These are phyloP conservation scores for Anthoceros angustus DNA, from an alignment of 225 moss, liverwort and hornwort species.

Conservation along the genomic window DNA sequence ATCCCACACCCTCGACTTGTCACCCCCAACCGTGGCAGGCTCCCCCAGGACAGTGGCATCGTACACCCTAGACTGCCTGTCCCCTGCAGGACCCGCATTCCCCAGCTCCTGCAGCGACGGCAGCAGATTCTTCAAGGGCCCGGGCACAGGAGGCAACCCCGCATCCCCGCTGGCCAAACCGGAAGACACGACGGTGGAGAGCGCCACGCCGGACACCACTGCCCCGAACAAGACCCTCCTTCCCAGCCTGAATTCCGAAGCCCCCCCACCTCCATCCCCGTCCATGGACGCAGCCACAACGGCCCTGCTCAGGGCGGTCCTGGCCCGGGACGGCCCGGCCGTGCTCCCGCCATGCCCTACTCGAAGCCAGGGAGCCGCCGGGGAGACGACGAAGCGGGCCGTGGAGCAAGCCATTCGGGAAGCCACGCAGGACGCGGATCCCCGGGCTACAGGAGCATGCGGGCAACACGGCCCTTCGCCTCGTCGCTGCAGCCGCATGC, in stretches of 20 bases:
- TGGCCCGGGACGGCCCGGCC: too few relatives aligned
- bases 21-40: conserved; percentile 46
- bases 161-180: conserved; percentile 21
- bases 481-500: too few relatives aligned
- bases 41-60: conserved; percentile 74
- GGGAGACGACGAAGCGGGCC: too few relatives aligned
- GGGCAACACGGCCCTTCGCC: too few relatives aligned
- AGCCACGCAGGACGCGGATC: too few relatives aligned
- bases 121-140: conserved; percentile 6
- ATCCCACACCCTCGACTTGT: conserved; percentile 58
- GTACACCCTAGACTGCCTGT: conserved; percentile 46
- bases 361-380: too few relatives aligned
- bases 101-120: conserved; percentile 15
- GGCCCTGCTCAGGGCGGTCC: too few relatives aligned
- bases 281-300: too few relatives aligned
- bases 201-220: conserved; percentile 27
- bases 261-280: too few relatives aligned
- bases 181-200: conserved; percentile 17
- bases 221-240: conserved; percentile 60
- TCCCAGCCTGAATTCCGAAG: conserved; percentile 17
- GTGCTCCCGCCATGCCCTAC: too few relatives aligned
- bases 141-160: conserved; percentile 6
- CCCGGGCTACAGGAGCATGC: too few relatives aligned
- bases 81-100: conserved; percentile 9
- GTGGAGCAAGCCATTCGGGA: too few relatives aligned